Evolutionary conservation across 306 rosid genomes (phyloP).

Genomic region (Trichosanthes truncata): DNA sequence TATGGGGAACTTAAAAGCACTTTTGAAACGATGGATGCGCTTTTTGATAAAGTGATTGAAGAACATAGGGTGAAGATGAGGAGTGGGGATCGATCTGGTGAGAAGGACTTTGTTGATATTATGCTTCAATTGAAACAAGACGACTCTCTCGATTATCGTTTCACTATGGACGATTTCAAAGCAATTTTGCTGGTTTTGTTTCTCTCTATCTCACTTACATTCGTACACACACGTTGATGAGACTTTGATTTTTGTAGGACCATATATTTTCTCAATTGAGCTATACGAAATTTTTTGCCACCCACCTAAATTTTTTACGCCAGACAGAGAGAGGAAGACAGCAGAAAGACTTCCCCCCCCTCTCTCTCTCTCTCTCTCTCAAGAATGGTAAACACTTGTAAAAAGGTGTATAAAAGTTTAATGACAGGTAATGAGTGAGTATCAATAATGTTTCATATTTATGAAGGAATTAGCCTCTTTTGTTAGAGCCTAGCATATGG

Average conservation of each 20-base stretch:
- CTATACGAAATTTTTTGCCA: no score
- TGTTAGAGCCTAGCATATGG: background rate
- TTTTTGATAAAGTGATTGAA: constrained; percentile 18
- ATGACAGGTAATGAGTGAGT: background rate
- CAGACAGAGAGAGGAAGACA: no score
- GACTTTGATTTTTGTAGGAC: no score
- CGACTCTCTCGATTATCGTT: background rate
- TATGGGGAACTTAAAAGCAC: constrained; percentile 4
- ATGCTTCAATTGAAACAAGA: constrained; percentile 14
- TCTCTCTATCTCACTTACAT: no score
- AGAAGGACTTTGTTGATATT: constrained; percentile 11
- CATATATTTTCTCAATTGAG: no score
- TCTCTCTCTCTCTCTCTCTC: no score
- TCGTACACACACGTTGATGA: no score
- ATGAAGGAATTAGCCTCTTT: background rate
- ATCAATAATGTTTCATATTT: background rate
- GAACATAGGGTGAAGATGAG: constrained; percentile 12
- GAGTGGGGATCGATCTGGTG: background rate
- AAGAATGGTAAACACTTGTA: no score
- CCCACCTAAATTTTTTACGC: no score
- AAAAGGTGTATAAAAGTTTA: no score
- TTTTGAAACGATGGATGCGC: constrained; percentile 8
- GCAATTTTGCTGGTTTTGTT: constrained; percentile 16
- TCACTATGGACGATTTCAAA: constrained; percentile 10
- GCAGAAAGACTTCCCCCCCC: no score